These are phyloP conservation scores for Oryza meyeriana DNA, from an alignment of 176 grass and related monocot species.

Conservation along the genomic window DNA sequence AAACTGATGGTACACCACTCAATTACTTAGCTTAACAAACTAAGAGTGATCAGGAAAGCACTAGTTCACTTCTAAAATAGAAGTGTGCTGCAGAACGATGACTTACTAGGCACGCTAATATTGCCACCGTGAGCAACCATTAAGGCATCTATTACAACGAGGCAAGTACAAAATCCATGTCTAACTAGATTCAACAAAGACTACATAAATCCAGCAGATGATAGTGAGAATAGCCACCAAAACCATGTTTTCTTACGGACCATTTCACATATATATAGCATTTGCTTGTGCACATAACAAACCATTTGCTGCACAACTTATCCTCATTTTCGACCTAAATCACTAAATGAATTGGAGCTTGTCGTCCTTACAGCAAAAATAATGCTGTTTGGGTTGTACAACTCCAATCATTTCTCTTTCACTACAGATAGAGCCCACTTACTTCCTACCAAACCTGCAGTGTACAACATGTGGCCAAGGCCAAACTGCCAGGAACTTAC, in stretches of 20 bases:
- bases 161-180: background rate
- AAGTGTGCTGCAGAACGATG: background rate
- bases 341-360: background rate
- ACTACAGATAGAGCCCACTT: background rate
- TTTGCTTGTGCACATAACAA: background rate
- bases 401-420: background rate
- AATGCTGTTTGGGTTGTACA: background rate
- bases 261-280: background rate
- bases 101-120: background rate
- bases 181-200: conserved; percentile 15
- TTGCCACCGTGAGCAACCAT: background rate
- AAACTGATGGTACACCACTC: background rate
- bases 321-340: background rate
- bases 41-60: background rate
- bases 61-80: background rate
- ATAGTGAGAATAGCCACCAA: background rate
- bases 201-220: background rate
- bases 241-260: background rate
- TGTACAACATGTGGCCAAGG: background rate
- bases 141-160: background rate
- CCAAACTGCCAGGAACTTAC: background rate
- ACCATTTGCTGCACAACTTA: background rate
- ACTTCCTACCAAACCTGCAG: background rate
- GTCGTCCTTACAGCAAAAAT: conserved; percentile 1
- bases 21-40: conserved; percentile 6